Conservation (phyloP, 345 rosid species). For the Mangifera indica region DNA sequence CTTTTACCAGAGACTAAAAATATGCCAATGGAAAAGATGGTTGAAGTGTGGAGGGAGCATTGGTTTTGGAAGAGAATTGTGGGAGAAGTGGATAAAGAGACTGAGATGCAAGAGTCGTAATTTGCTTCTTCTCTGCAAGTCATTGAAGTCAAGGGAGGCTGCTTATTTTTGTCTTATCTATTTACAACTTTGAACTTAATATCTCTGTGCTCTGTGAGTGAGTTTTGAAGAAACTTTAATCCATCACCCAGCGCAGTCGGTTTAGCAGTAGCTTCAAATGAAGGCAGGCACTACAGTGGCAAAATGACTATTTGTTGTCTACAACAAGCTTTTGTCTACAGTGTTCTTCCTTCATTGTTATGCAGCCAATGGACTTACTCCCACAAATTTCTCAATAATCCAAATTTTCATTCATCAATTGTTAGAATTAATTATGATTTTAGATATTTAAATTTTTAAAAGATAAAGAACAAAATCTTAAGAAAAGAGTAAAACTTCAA, state of each 20-base stretch:
- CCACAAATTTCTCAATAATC: too few relatives aligned
- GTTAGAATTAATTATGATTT: too few relatives aligned
- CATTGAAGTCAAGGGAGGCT: conserved; percentile 7
- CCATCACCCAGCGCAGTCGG: conserved; percentile 44
- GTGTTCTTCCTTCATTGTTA: too few relatives aligned
- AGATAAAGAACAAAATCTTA: too few relatives aligned
- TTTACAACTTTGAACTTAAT: background rate
- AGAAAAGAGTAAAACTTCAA: too few relatives aligned
- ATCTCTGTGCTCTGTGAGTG: background rate
- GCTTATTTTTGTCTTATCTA: background rate
- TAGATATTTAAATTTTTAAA: too few relatives aligned
- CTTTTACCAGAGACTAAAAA: conserved; percentile 51
- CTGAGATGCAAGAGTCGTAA: background rate
- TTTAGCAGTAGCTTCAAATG: conserved; percentile 21
- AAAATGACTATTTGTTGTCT: conserved; percentile 60
- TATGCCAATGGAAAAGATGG: conserved; percentile 51
- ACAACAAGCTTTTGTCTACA: too few relatives aligned
- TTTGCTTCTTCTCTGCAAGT: background rate
- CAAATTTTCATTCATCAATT: too few relatives aligned
- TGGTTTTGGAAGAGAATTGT: conserved; percentile 46
- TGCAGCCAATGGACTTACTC: too few relatives aligned
- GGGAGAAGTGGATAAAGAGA: conserved; percentile 16
- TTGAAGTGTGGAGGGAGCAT: conserved; percentile 46
- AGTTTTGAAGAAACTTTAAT: conserved; percentile 8
- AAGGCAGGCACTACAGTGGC: conserved; percentile 37